Conservation (phyloP, 2,329 filamentous ascomycete species). For the Penicillium sp. region DNA sequence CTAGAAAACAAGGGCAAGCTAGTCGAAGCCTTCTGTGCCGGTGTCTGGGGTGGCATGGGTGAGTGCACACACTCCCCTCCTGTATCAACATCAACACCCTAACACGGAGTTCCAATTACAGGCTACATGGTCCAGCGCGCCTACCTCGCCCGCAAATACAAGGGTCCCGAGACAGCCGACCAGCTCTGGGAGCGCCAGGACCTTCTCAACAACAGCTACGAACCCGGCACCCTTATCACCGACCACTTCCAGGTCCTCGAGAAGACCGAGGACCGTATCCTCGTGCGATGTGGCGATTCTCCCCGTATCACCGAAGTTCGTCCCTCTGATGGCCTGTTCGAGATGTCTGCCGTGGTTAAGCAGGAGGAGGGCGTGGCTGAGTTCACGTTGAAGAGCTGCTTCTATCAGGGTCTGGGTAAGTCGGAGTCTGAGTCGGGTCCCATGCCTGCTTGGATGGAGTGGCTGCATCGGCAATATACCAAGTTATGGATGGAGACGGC, state of each 20-base stretch:
- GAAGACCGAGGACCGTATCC: constrained; percentile 57
- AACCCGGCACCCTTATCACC: constrained; percentile 60
- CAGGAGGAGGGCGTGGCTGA: constrained; percentile 57
- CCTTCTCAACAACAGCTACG: constrained; percentile 55
- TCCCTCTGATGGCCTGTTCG: constrained; percentile 61
- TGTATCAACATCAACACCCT: background rate
- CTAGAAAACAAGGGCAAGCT: constrained; percentile 58
- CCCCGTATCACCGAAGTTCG: constrained; percentile 56
- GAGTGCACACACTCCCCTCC: constrained; percentile 23
- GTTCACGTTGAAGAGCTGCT: constrained; percentile 62
- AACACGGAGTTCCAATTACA: constrained; percentile 5
- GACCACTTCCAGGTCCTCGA: constrained; percentile 70
- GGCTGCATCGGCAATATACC: constrained; percentile 53
- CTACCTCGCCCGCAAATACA: constrained; percentile 57
- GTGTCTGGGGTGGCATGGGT: constrained; percentile 64
- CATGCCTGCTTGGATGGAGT: constrained; percentile 47
- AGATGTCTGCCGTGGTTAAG: constrained; percentile 60
- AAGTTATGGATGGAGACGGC: constrained; percentile 56
- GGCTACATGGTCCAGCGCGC: constrained; percentile 52
- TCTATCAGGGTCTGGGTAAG: constrained; percentile 52
- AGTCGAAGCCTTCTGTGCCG: constrained; percentile 62
- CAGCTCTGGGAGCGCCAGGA: constrained; percentile 60
- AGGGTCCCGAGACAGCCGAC: constrained; percentile 50
- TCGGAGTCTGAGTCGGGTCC: constrained; percentile 37
- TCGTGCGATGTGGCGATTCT: constrained; percentile 62